phyloP scores from a whole-genome alignment of 495 filamentous ascomycete genomes.

The Emericellopsis terricola region DNA sequence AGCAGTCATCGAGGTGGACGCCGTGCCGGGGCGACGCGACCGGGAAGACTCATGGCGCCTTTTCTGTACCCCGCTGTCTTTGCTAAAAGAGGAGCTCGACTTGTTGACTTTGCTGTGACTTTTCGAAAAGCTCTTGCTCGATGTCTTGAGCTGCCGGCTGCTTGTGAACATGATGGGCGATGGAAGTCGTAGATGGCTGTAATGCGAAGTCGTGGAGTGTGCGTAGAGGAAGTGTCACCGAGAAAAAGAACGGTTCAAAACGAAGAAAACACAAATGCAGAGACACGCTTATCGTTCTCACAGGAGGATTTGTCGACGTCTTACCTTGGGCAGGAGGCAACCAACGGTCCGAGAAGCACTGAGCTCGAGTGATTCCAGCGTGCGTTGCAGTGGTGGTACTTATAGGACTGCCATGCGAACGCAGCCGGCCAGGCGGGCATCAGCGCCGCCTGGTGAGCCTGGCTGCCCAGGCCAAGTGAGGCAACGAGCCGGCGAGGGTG shows the following conservation, averaged over 20 bases:
- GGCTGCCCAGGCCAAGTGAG: neutral
- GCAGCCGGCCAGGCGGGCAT: too few species aligned
- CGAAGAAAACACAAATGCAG: too few species aligned
- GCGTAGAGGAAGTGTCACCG: too few species aligned
- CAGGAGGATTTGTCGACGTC: neutral
- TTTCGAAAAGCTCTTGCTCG: constrained; percentile 26
- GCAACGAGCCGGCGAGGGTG: neutral
- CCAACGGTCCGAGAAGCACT: too few species aligned
- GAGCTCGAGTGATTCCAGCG: too few species aligned
- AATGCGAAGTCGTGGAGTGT: neutral
- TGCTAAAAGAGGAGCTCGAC: constrained; percentile 27
- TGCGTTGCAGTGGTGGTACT: too few species aligned
- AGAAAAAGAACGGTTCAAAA: too few species aligned
- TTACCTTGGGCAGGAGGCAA: neutral
- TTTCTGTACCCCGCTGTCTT: constrained; percentile 26
- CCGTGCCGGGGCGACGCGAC: constrained; percentile 15
- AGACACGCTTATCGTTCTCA: too few species aligned
- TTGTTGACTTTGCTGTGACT: constrained; percentile 17
- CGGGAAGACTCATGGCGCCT: constrained; percentile 20
- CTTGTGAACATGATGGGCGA: constrained; percentile 20
- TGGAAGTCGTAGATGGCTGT: neutral
- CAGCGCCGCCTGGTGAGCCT: too few species aligned
- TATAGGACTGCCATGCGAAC: too few species aligned
- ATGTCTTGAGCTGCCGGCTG: constrained; percentile 15
- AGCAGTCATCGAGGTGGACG: constrained; percentile 16